Evolutionary conservation across 306 rosid genomes (phyloP), one percentile per base, ranked within the genome.

Genomic region (Pyrus betulifolia): DNA sequence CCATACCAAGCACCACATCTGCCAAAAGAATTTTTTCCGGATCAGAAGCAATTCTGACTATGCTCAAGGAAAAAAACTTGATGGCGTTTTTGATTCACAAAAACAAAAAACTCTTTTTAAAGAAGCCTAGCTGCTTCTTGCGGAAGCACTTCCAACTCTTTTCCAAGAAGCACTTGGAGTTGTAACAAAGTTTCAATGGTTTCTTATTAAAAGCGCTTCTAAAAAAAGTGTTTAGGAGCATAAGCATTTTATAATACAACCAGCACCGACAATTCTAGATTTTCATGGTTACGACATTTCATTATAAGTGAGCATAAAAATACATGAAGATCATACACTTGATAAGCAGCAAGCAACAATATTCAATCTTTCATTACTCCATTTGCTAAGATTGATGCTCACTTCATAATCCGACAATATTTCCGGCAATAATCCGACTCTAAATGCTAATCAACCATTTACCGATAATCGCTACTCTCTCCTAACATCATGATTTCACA

Each of bases 401-500:
- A 49, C 55, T 49, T 49, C 55, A 49, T 49, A 49, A 49, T 49
- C 54, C 7, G 54, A 46, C 52, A 14, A 49, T 49, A 49, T 27
- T 61, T 28, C 66, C 66, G 14, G 17, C 35, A 61, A 61, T 5
- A 64, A 31, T 64, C 44, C 69, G 9, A 64, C 42, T 31, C 44
- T 64, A 64, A 18, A 31, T 31, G 21, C 69, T 64, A 64, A 64
- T 30, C 69, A 60, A 74, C 57, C 77, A 60, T 61, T 74, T 74
- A 44, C 59, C 28, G 27, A 73, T 40, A 67, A 73, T 58, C 25
- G 11, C 76, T 44, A 44, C 21, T 18, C 31, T 58, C 77, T 59
- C 45, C 76, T 74, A 27, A 58, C 44, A 74, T 19, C 22, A 64
- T 64, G 55, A 49, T 49, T 60, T 74, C 77, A 74, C 69, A 74